Evolutionary conservation across 2,329 filamentous ascomycete species (phyloP).

Genomic region (Tolypocladium ovalisporum): DNA sequence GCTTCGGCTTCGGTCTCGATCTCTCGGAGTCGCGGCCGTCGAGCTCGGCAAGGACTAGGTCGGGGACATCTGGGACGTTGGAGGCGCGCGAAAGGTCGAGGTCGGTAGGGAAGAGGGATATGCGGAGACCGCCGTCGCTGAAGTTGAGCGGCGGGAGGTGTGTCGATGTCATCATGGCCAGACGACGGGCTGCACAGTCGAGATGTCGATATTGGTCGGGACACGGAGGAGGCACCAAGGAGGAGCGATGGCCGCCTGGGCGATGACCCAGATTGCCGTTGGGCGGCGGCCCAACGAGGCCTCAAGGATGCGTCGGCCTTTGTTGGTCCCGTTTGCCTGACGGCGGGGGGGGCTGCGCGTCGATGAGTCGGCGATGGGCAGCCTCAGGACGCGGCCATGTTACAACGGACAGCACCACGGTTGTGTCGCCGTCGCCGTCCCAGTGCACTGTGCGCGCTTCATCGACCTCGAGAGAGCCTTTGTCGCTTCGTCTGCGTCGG

Average conservation of each 20-base stretch:
- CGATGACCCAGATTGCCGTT: neutral
- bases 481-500: neutral
- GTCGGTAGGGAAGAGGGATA: constrained; percentile 16
- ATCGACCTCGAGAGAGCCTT: neutral
- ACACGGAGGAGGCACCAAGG: neutral
- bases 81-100: constrained; percentile 2
- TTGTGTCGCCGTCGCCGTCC: neutral
- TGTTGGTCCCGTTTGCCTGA: neutral
- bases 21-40: constrained; percentile 5
- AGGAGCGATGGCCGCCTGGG: neutral
- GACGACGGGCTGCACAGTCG: neutral
- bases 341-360: neutral
- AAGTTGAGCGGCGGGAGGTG: constrained; percentile 18
- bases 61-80: neutral
- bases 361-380: neutral
- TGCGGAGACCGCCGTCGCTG: constrained; percentile 15
- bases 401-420: neutral
- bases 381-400: neutral
- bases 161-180: constrained; percentile 13
- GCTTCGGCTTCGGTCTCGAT: neutral
- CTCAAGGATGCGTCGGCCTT: no score
- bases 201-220: neutral
- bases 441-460: neutral
- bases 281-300: neutral
- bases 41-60: constrained; percentile 4